Base-by-base conservation (phyloP, 176 grass and related monocot genomes). In the Secale cereale region DNA sequence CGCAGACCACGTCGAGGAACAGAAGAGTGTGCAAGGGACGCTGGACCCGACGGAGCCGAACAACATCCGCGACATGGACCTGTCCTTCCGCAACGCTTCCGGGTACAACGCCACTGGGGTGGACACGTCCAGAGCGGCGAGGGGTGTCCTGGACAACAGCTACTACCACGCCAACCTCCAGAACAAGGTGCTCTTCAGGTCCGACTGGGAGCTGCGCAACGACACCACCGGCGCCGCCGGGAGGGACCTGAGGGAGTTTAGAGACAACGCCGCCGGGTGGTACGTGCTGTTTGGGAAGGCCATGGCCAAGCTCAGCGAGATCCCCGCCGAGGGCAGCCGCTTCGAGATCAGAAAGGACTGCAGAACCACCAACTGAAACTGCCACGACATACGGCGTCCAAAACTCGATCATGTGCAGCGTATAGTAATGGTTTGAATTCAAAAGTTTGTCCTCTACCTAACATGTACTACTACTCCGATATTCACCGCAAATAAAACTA, bases 281-380 rank as follows among this genome's bases (percentile, higher is more conserved):
- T 46, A 3, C 43, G 0, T 1, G 0, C 70, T 79, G 16, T 92
- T 92, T 13, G 78, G 25, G 7, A 57, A 62, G 0, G 86, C 90
- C 71, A 88, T 88, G 86, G 74, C 76, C 59, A 87, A 86, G 78
- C 87, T 92, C 82, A 87, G 90, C 72, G 20, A 65, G 37, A 76
- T 92, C 37, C 77, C 57, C 1, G 69, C 86, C 10, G 71, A 78
- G 4, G 86, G 90, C 40, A 86, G 2, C 10, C 22, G 16, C 1
- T 80, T 84, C 17, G 83, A 84, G 65, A 68, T 89, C 74, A 83
- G 87, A 72, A 65, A 63, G 33, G 19, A 43, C 3, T 92, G 90
- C 22, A 65, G 87, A 17, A 27, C 4, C 13, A 39, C 70, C 30
- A 89, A 89, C 40, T 25, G 20, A 40, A 64, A 74, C 11, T 45